Base-by-base conservation (phyloP, 1,139 yeast species). In the Debaryomycetaceae sp. region DNA sequence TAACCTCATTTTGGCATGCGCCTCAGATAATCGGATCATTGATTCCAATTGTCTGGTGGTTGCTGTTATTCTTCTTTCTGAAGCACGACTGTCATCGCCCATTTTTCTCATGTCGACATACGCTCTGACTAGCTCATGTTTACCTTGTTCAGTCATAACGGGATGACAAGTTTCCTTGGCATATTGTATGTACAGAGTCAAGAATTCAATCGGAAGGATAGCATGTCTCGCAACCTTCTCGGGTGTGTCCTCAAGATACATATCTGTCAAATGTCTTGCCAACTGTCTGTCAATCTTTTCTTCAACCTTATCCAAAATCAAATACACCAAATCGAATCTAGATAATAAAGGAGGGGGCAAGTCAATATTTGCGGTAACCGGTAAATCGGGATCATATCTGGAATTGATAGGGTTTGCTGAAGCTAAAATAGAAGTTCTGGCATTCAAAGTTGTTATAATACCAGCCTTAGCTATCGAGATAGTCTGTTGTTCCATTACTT, bases 401-500 rank as follows among this genome's bases (percentile, higher is more conserved):
- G 98, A 91, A 49, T 95, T 93, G 49, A 93, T 90, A n/a, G 99
- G 99, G 65, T 93, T 93, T 1, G 99, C 99, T 35, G 97, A 87
- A 0, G 99, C 99, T 51, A 93, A 75, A 53, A 93, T 87, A 0
- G 98, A 90, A 0, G 98, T 91, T 66, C 99, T 79, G 1, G 99
- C 99, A 67, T 93, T 93, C 49, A 93, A 75, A 0, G 99, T 93
- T 11, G 99, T 93, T 59, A 91, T 93, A 59, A 93, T 93, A 46
- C 99, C 99, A 0, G 99, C 99, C 61, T 93, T 93, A 37, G 99
- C 99, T 57, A 93, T 89, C 9, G 98, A 90, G 39, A 93, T 93
- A 0, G 99, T 93, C 65, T 93, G 99, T 65, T 93, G 99, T 72
- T 93, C 99, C 99, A 93, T 93, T 22, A 95, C 99, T 76, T 93